phyloP scores from a whole-genome alignment of 176 grass and related monocot genomes.

The Eremochloa ophiuroides region DNA sequence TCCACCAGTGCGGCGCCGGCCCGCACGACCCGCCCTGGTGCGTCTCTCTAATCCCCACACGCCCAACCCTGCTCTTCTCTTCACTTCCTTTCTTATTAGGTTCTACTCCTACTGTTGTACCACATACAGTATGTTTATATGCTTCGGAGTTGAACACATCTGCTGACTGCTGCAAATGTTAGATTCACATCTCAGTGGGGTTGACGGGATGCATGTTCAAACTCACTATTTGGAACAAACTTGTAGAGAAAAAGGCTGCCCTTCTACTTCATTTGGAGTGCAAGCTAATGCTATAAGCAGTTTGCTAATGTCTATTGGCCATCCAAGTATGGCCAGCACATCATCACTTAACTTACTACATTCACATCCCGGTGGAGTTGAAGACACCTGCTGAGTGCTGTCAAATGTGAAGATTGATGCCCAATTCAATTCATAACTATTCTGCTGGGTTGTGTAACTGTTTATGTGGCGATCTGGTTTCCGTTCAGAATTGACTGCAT shows the following conservation, averaged over 20 bases:
- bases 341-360: too few relatives aligned
- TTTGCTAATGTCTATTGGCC: neutral
- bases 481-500: neutral
- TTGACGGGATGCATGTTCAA: neutral
- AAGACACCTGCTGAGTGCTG: neutral
- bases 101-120: too few relatives aligned
- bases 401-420: neutral
- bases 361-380: too few relatives aligned
- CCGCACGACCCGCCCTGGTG: constrained; percentile 49
- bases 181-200: neutral
- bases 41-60: too few relatives aligned
- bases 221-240: neutral
- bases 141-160: too few relatives aligned
- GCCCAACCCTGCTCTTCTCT: neutral
- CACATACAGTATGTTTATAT: neutral
- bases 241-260: neutral
- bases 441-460: neutral
- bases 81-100: neutral
- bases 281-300: neutral
- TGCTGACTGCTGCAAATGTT: neutral
- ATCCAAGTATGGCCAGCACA: neutral
- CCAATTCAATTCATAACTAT: neutral
- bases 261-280: neutral
- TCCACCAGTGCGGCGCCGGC: constrained; percentile 61
- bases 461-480: neutral